Evolutionary conservation across 2,329 filamentous ascomycete species (phyloP), one percentile per base, ranked within the genome.

Genomic region (Aureobasidium sp.): DNA sequence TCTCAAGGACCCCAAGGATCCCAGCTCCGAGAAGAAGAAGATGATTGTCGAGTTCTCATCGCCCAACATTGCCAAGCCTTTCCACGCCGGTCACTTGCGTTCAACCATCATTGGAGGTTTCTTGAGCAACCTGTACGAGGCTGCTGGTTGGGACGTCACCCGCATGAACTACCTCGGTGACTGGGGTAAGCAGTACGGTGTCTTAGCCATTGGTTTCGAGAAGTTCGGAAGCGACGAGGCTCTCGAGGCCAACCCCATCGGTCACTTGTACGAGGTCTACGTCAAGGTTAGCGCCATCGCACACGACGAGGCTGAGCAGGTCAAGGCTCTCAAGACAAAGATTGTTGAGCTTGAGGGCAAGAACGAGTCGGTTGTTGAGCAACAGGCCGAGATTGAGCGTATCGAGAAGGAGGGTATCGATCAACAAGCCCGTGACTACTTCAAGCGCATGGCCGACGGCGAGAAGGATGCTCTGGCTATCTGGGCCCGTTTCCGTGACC

Each of bases 21-120:
- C 84, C 8, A 80, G 77, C 57, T 78, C 81, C 63, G 85, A 82
- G 64, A 79, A 78, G 68, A 90, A 90, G 79, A 83, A 81, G 68
- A 80, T 87, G 48, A 83, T 94, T 57, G 83, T 94, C 68, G 90
- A 94, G 70, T 94, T 93, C 74, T 91, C 87, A 8, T 91, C 88
- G 8, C 90, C 90, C 55, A 94, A 94, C 72, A 91, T 94, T 63
- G 90, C 90, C 49, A 93, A 93, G 76, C 89, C 87, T 27, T 91
- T 91, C 74, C 86, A 89, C 69, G 86, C 86, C 27, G 86, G 86
- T 6, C 88, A 92, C 76, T 77, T 91, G 67, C 81, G 88, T 68
- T 89, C 86, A 69, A 91, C 88, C 55, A 89, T 91, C 65, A 88
- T 91, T 62, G 88, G 88, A 47, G 86, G 86, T 34, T 90, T 89